A percentile compares a stretch with the other conserved stretches of the same genome.
Conservation (phyloP, 2,329 filamentous ascomycete genomes). For the Diplodia sapinea region DNA sequence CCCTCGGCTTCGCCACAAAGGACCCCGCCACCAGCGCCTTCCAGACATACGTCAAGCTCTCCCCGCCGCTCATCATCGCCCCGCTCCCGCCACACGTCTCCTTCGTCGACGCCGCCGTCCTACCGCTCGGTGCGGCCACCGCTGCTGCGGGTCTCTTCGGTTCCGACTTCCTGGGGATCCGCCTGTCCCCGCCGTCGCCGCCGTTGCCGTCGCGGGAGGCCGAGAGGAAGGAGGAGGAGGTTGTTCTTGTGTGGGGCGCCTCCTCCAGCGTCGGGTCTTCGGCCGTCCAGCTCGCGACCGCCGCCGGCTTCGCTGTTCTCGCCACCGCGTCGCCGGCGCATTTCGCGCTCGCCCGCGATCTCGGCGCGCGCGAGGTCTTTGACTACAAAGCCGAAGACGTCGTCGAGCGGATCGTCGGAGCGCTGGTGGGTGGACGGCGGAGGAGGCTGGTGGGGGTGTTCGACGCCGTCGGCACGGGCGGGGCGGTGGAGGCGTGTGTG, state of each 20-base stretch:
- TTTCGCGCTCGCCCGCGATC: conserved; percentile 39
- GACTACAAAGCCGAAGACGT: conserved; percentile 44
- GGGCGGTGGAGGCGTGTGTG: background rate
- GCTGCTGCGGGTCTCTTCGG: conserved; percentile 52
- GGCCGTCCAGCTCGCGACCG: conserved; percentile 44
- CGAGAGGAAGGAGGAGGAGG: conserved; percentile 29
- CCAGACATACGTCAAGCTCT: conserved; percentile 36
- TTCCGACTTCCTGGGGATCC: conserved; percentile 47
- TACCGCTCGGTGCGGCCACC: conserved; percentile 54
- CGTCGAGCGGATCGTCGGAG: conserved; percentile 46
- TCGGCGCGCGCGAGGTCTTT: conserved; percentile 41
- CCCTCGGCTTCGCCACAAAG: conserved; percentile 41
- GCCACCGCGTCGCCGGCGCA: conserved; percentile 42
- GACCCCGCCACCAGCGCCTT: conserved; percentile 40
- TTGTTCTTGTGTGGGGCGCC: conserved; percentile 48
- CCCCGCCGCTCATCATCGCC: conserved; percentile 34
- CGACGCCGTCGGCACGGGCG: conserved; percentile 39
- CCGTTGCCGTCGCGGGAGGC: conserved; percentile 36
- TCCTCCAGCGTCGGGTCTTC: conserved; percentile 44
- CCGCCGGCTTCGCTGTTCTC: conserved; percentile 44
- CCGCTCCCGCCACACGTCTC: conserved; percentile 46
- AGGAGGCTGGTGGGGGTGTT: conserved; percentile 46
- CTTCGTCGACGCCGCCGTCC: conserved; percentile 48
- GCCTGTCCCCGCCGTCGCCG: conserved; percentile 40
- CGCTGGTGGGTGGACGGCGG: conserved; percentile 41